Base-by-base conservation (phyloP, 176 grass and related monocot species). In the Pharus latifolius region DNA sequence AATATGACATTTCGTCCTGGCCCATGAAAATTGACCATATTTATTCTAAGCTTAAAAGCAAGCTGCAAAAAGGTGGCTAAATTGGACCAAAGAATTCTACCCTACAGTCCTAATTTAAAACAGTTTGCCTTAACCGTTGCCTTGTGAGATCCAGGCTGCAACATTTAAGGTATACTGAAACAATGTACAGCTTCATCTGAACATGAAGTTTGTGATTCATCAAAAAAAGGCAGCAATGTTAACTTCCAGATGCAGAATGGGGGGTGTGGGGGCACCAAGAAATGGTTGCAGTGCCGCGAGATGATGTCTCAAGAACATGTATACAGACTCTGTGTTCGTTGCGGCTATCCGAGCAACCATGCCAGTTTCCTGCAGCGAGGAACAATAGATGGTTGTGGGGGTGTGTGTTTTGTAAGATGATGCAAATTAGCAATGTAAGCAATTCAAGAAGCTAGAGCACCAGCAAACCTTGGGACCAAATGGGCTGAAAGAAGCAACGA, bases 401-500 rank as follows among this genome's bases (percentile, higher is more conserved):
- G n/a, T n/a, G n/a, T n/a, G 7, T 64, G 10, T 57, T 60, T 0
- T 1, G 9, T 57, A 24, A 72, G 28, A 64, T 10, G 17, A 17
- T 3, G 8, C 41, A 24, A 25, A 42, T 14, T 8, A 37, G n/a
- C 5, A 10, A 56, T 18, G 27, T n/a, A n/a, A 26, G 29, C 3
- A 25, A 29, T 44, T 12, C 1, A 12, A 15, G 16, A 31, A 38
- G 43, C 13, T 72, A 53, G 30, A 57, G 16, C 17, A 23, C 51
- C 9, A 25, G 10, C 52, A 71, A 58, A 98, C 95, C 84, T 62
- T 70, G 70, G 67, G 81, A 28, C 95, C 76, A 29, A 98, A 93
- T 22, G 81, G 44, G 55, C 87, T 98, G 81, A 90, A 91, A 56
- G 95, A 98, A 65, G 90, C 87, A 2, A 94, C 56, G 0, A 98